Conservation (phyloP, 441 rosid genomes). For the Croton laevigatus region DNA sequence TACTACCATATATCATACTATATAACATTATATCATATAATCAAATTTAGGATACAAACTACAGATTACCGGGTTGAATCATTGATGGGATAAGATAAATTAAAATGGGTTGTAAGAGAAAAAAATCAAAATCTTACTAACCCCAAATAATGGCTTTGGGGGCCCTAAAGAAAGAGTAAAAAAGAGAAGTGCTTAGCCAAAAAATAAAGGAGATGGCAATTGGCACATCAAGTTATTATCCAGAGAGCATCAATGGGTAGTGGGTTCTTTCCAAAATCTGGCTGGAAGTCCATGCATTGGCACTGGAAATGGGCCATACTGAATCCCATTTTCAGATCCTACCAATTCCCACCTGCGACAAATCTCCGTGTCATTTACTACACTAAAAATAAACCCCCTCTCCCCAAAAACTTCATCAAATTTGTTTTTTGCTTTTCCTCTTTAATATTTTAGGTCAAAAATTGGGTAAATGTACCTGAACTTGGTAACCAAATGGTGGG, state of each 20-base stretch:
- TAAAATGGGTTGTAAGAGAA: background rate
- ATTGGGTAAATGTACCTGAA: conserved; percentile 46
- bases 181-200: background rate
- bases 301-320: conserved; percentile 77
- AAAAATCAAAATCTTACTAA: background rate
- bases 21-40: background rate
- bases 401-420: too few species aligned
- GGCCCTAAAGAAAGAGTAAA: background rate
- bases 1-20: background rate
- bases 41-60: background rate
- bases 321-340: conserved; percentile 55
- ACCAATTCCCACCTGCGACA: conserved; percentile 65
- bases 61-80: conserved; percentile 3
- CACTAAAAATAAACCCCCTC: too few species aligned
- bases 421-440: background rate
- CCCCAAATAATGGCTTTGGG: background rate
- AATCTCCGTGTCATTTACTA: conserved; percentile 6
- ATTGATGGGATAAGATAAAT: background rate
- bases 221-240: conserved; percentile 13
- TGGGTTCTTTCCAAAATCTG: conserved; percentile 53
- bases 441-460: too few species aligned
- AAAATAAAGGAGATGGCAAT: background rate
- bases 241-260: conserved; percentile 13
- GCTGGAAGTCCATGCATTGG: conserved; percentile 69
- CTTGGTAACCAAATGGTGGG: conserved; percentile 60